Percentiles rank a stretch among this genome's conserved stretches.
These are phyloP conservation scores for Solanum lycopersicoides DNA, from an alignment of 257 asterid genomes.

Conservation along the genomic window DNA sequence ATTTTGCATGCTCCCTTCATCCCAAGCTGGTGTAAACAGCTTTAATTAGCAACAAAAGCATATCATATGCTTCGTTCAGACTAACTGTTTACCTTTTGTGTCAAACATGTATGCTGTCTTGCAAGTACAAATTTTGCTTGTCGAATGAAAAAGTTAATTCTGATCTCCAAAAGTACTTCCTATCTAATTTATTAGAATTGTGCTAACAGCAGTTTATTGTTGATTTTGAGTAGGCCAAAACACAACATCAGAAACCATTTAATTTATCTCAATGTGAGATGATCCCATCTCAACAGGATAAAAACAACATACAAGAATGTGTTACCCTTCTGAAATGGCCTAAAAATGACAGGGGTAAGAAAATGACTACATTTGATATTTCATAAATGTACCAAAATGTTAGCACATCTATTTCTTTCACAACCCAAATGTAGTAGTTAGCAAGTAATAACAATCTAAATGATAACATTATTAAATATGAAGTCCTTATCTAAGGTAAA, in stretches of 20 bases:
- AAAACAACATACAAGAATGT: neutral
- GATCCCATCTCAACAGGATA: neutral
- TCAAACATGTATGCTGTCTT: neutral
- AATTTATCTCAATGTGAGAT: neutral
- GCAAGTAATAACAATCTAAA: neutral
- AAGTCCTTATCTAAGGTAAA: neutral
- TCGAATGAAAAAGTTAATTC: neutral
- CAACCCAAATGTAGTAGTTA: neutral
- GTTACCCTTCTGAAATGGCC: neutral
- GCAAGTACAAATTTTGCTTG: neutral
- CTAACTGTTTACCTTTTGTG: neutral
- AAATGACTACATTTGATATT: neutral
- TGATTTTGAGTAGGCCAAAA: neutral
- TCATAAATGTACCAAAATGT: neutral
- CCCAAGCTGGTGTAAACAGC: no score
- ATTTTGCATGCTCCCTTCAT: neutral
- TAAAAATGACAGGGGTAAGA: neutral
- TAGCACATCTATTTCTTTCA: neutral
- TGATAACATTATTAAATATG: neutral
- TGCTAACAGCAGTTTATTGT: neutral
- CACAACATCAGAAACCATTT: neutral
- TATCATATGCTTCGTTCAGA: no score
- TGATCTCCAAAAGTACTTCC: neutral
- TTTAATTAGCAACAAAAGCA: no score
- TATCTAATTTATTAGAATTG: neutral